phyloP scores from a whole-genome alignment of 1,284 basidiomycete genomes.

The Abortiporus biennis region DNA sequence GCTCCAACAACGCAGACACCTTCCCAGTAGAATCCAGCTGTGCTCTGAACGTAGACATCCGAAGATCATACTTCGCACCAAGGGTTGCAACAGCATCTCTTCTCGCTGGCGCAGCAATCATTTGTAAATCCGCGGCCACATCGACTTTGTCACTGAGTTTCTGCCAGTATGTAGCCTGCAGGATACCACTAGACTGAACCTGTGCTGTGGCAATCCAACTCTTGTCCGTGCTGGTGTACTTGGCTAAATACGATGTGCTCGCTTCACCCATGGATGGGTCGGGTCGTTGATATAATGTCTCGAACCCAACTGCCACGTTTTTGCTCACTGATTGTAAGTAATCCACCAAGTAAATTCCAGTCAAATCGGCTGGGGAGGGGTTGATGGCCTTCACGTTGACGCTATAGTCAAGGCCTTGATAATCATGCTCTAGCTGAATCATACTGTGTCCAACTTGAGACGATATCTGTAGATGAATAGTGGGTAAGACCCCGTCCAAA shows the following conservation, averaged over 20 bases:
- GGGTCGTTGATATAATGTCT: conserved; percentile 83
- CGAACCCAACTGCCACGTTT: conserved; percentile 86
- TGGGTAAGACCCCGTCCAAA: conserved; percentile 14
- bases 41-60: conserved; percentile 89
- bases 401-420: conserved; percentile 84
- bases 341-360: conserved; percentile 93
- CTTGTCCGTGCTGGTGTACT: conserved; percentile 69
- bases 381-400: conserved; percentile 91
- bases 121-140: conserved; percentile 91
- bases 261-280: conserved; percentile 71
- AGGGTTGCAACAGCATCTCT: conserved; percentile 91
- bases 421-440: conserved; percentile 94
- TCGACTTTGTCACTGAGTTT: conserved; percentile 96
- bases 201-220: conserved; percentile 94
- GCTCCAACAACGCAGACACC: conserved; percentile 92
- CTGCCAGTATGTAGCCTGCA: conserved; percentile 97
- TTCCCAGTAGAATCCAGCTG: conserved; percentile 93
- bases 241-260: conserved; percentile 83
- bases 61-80: conserved; percentile 95
- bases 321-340: conserved; percentile 96
- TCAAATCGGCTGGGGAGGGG: conserved; percentile 82
- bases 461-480: conserved; percentile 42
- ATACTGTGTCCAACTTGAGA: conserved; percentile 77
- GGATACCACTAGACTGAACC: conserved; percentile 79
- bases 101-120: conserved; percentile 73